Conservation (phyloP, 2,329 filamentous ascomycete species). For the Talaromyces sp. region DNA sequence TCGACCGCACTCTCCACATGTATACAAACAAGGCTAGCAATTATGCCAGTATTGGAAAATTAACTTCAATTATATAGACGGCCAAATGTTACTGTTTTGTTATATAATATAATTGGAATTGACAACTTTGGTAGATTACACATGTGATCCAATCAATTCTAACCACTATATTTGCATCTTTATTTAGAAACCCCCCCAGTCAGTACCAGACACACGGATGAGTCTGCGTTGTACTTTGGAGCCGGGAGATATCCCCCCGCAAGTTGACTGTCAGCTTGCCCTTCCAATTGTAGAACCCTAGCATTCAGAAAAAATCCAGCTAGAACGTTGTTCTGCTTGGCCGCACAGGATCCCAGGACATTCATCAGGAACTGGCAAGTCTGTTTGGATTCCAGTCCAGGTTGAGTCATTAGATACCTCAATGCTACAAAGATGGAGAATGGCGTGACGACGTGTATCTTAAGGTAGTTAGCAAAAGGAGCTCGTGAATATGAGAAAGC, state of each 20-base stretch:
- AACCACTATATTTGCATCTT: neutral
- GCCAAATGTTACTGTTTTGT: too few relatives aligned
- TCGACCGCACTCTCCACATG: too few relatives aligned
- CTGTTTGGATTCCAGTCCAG: neutral
- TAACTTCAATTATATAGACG: neutral
- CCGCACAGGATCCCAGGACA: neutral
- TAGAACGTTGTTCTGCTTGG: neutral
- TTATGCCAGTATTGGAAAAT: too few relatives aligned
- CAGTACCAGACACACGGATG: neutral
- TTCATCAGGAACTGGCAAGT: neutral
- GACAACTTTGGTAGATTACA: neutral
- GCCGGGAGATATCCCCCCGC: neutral
- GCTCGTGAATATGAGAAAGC: neutral
- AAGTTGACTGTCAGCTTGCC: neutral
- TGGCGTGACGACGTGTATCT: neutral
- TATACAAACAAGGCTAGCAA: too few relatives aligned
- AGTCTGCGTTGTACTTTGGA: neutral
- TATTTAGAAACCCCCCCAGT: neutral
- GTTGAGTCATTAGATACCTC: neutral
- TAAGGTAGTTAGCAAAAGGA: neutral
- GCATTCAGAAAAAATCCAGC: neutral
- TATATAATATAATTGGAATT: neutral
- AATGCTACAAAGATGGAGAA: neutral
- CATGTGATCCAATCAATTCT: neutral
- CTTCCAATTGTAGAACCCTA: neutral